Conservation (phyloP, 345 rosid genomes). For the Citrus unshiu region DNA sequence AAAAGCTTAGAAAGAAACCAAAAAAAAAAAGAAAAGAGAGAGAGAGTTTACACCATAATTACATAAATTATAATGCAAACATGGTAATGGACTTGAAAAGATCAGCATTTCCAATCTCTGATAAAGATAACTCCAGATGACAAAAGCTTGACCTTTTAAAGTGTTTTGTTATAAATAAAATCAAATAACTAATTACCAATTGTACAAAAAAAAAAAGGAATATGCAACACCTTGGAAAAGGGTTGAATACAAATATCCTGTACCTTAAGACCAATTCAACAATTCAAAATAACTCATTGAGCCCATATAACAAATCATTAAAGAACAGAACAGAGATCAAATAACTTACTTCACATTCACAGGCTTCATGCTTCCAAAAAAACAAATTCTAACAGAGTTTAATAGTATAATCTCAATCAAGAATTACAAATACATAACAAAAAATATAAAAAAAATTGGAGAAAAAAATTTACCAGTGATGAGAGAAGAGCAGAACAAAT, state of each 20-base stretch:
- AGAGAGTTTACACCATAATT: background rate
- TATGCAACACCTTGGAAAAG: background rate
- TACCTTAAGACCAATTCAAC: background rate
- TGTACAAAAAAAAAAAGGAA: background rate
- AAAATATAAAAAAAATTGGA: background rate
- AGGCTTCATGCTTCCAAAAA: background rate
- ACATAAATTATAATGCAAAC: background rate
- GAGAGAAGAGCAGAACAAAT: conserved; percentile 32
- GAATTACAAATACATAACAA: background rate
- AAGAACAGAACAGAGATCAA: background rate
- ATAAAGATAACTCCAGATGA: background rate
- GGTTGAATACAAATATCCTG: background rate
- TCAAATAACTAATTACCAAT: background rate
- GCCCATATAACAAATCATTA: background rate
- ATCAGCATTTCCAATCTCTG: background rate
- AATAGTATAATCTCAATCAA: background rate
- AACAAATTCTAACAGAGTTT: background rate
- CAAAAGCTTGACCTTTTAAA: background rate
- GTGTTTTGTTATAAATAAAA: background rate
- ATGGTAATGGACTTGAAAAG: background rate
- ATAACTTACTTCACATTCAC: background rate
- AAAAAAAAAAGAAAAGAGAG: too few species aligned
- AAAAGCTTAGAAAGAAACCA: background rate
- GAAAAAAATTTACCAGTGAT: conserved; percentile 18
- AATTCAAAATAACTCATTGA: background rate